These are phyloP conservation scores for Ramularia collo-cygni DNA, from an alignment of 2,329 filamentous ascomycete species.

Conservation along the genomic window DNA sequence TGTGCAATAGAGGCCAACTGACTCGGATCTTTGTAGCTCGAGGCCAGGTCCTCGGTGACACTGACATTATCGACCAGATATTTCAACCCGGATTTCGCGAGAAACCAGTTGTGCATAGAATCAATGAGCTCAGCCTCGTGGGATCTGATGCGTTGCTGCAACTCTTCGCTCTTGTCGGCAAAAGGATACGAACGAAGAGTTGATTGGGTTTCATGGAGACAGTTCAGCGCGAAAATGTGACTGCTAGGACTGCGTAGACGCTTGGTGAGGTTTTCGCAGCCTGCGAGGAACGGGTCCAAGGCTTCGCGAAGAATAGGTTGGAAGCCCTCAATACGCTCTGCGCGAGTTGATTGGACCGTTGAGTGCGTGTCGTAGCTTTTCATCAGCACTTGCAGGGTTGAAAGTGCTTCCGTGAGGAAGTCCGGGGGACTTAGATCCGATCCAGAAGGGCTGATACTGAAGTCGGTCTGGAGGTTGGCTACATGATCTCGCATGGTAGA, in stretches of 20 bases:
- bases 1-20: conserved; percentile 63
- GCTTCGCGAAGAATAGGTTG: conserved; percentile 68
- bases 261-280: conserved; percentile 63
- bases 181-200: conserved; percentile 58
- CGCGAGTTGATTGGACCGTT: conserved; percentile 46
- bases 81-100: conserved; percentile 64
- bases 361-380: conserved; percentile 76
- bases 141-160: conserved; percentile 22
- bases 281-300: conserved; percentile 76
- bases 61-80: conserved; percentile 33
- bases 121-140: conserved; percentile 47
- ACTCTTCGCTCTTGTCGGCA: conserved; percentile 36
- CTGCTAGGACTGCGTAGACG: conserved; percentile 53
- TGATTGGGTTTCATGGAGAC: conserved; percentile 52
- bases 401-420: conserved; percentile 73
- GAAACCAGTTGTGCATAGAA: conserved; percentile 58
- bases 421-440: conserved; percentile 69
- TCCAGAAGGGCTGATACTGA: conserved; percentile 60
- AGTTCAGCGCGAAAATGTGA: conserved; percentile 69
- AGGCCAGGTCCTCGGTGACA: conserved; percentile 17
- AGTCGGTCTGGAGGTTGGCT: conserved; percentile 64
- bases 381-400: conserved; percentile 71
- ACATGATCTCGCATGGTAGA: conserved; percentile 74
- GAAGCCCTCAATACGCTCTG: conserved; percentile 61
- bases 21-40: conserved; percentile 23